Conservation (phyloP, 2,329 filamentous ascomycete species). For the Dactylellina haptotyla region DNA sequence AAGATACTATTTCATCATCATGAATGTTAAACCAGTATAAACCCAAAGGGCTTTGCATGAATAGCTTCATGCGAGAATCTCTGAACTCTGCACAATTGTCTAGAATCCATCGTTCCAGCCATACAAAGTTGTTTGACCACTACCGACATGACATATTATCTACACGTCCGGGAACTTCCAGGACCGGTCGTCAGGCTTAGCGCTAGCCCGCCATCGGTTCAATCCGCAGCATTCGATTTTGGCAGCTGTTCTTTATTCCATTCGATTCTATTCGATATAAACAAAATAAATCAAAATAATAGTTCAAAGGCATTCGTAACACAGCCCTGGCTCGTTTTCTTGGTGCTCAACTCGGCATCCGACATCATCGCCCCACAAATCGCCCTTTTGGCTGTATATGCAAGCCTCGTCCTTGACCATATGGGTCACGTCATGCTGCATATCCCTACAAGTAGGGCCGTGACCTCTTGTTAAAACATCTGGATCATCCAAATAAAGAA, state of each 20-base stretch:
- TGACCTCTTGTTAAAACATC: slow-evolving; percentile 8
- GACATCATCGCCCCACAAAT: slow-evolving; percentile 48
- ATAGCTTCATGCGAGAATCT: not conserved
- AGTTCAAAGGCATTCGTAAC: no score
- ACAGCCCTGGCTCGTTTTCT: slow-evolving; percentile 21
- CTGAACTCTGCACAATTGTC: not conserved
- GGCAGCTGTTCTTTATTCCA: not conserved
- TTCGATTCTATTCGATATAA: slow-evolving; percentile 12
- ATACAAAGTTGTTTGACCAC: not conserved
- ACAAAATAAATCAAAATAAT: no score
- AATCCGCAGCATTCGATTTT: no score
- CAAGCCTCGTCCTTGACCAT: slow-evolving; percentile 26
- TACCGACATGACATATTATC: no score
- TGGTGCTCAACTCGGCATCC: slow-evolving; percentile 19
- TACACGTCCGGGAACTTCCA: no score
- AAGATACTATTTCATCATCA: slow-evolving; percentile 39
- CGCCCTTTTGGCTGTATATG: slow-evolving; percentile 34
- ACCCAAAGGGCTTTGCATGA: not conserved
- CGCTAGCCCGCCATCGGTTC: no score
- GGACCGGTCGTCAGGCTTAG: no score
- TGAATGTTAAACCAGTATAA: not conserved
- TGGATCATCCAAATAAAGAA: not conserved
- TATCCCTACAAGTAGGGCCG: slow-evolving; percentile 10
- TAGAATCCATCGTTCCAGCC: no score
- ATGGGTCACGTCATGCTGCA: slow-evolving; percentile 53